These are phyloP conservation scores for Favolaschia claudopus DNA, from an alignment of 768 basidiomycete species.

Conservation along the genomic window DNA sequence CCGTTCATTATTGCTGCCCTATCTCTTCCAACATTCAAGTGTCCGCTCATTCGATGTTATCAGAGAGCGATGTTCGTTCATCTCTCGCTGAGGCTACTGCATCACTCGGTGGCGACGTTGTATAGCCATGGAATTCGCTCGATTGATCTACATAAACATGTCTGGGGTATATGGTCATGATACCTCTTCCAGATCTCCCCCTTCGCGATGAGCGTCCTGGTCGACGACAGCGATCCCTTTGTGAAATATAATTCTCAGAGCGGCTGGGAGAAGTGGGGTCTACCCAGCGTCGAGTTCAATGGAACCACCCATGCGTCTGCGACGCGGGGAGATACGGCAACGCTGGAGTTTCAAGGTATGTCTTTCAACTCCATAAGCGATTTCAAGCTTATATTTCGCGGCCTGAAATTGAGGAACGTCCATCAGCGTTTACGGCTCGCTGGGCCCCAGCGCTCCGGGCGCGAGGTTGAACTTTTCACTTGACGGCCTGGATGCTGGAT, in stretches of 20 bases:
- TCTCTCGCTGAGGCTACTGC: no score
- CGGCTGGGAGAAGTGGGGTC: neutral
- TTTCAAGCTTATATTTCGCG: neutral
- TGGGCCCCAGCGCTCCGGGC: neutral
- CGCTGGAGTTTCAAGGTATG: constrained; percentile 3
- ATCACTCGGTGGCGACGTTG: no score
- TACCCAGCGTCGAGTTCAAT: neutral
- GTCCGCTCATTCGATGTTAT: no score
- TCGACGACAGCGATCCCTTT: constrained; percentile 4
- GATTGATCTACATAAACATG: no score
- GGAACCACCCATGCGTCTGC: neutral
- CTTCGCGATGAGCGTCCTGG: constrained; percentile 10
- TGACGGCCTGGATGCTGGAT: neutral
- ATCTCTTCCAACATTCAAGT: no score
- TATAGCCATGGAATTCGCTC: no score
- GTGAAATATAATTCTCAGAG: neutral
- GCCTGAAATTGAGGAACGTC: neutral
- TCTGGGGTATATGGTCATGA: no score
- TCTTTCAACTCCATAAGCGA: neutral
- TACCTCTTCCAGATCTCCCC: no score
- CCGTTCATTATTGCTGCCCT: no score
- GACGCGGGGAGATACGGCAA: neutral
- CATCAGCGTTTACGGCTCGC: neutral
- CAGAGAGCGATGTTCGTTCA: no score
- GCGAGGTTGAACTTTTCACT: neutral